Conservation (phyloP, 441 rosid genomes). For the Jatropha multifida region DNA sequence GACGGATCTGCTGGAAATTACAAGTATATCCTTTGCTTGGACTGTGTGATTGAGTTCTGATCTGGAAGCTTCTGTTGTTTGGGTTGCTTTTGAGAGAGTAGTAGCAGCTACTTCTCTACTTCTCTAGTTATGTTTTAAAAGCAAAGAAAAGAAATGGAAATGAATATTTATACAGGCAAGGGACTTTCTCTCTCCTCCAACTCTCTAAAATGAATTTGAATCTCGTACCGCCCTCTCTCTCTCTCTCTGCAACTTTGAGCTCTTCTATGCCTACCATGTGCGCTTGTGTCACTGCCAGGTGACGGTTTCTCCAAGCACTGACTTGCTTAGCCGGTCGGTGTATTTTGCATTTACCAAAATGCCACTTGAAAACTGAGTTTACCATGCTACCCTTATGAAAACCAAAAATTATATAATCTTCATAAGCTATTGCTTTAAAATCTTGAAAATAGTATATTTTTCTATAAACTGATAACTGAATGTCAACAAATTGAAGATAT, state of each 20-base stretch:
- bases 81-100: constrained; percentile 21
- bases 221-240: constrained; percentile 30
- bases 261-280: constrained; percentile 22
- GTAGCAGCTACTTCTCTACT: constrained; percentile 31
- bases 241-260: neutral
- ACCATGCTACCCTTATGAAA: too few relatives aligned
- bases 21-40: constrained; percentile 22
- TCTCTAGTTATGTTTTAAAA: constrained; percentile 33
- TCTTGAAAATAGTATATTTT: too few relatives aligned
- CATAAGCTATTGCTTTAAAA: too few relatives aligned
- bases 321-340: constrained; percentile 15
- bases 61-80: constrained; percentile 32
- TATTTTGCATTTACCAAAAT: neutral
- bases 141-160: constrained; percentile 26
- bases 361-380: neutral
- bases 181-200: neutral
- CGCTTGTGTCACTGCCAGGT: constrained; percentile 22
- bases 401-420: too few relatives aligned
- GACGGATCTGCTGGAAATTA: constrained; percentile 24
- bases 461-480: too few relatives aligned
- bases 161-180: neutral
- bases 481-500: too few relatives aligned
- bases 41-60: constrained; percentile 17
- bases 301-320: constrained; percentile 11
- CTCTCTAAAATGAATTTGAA: constrained; percentile 20